A percentile compares a stretch with the other conserved stretches of the same genome.
Evolutionary conservation across 805 yeast species (phyloP).

Genomic region (Candida coquimbonensis): DNA sequence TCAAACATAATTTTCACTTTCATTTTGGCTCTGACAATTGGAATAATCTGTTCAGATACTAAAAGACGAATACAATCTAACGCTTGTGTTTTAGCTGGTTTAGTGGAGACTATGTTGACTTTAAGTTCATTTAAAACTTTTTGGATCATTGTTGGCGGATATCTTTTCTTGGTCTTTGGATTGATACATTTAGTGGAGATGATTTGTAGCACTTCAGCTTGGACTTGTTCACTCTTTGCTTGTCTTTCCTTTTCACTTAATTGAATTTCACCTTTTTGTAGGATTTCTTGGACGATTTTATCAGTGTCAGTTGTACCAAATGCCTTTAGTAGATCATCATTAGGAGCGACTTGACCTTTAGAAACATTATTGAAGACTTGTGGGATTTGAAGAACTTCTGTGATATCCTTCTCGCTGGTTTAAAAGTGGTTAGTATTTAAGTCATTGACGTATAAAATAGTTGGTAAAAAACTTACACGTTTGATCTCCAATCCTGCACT

Average conservation of each 20-base stretch:
- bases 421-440: conserved; percentile 8
- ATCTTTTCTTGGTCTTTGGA: conserved; percentile 82
- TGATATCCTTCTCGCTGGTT: conserved; percentile 72
- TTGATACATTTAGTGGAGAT: conserved; percentile 88
- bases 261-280: conserved; percentile 90
- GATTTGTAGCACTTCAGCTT: conserved; percentile 74
- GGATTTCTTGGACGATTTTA: conserved; percentile 69
- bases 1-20: conserved; percentile 60
- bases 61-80: conserved; percentile 81
- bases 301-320: conserved; percentile 76
- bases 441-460: no score
- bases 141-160: conserved; percentile 91
- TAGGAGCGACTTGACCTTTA: conserved; percentile 87
- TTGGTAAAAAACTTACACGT: conserved; percentile 33
- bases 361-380: conserved; percentile 90
- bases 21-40: conserved; percentile 94
- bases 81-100: conserved; percentile 82
- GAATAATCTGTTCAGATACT: conserved; percentile 74
- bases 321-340: conserved; percentile 67
- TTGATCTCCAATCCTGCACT: conserved; percentile 89
- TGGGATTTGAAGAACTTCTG: conserved; percentile 94
- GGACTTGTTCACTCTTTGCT: conserved; percentile 62
- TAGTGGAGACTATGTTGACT: conserved; percentile 66
- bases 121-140: conserved; percentile 75
- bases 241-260: conserved; percentile 89